Evolutionary conservation across 768 basidiomycete genomes (phyloP).

Genomic region (Coprinellus micaceus): DNA sequence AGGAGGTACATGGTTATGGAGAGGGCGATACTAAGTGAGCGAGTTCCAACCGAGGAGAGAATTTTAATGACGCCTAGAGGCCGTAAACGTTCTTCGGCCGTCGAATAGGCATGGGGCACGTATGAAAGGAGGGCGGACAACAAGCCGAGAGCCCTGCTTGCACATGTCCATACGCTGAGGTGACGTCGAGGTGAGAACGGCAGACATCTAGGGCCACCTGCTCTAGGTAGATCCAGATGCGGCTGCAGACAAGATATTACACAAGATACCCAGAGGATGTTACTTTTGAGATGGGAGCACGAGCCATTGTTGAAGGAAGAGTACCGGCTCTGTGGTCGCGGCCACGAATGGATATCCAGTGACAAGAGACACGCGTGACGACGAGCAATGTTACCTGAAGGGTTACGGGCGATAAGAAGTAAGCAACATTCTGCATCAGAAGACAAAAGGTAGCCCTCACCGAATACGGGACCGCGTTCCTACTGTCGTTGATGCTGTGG

Average conservation of each 20-base stretch:
- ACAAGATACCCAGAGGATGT: not conserved
- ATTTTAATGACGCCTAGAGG: not conserved
- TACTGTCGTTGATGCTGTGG: conserved; percentile 19
- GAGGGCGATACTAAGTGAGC: not conserved
- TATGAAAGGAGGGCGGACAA: not conserved
- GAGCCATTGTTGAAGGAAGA: not conserved
- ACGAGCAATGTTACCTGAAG: not conserved
- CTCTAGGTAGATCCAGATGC: not conserved
- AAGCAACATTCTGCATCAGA: conserved; percentile 17
- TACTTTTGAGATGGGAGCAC: conserved; percentile 1
- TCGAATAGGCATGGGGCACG: not conserved
- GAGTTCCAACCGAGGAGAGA: not conserved
- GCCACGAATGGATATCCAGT: not conserved
- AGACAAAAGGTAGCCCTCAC: conserved; percentile 10
- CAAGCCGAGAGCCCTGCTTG: not conserved
- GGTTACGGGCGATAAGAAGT: conserved; percentile 16
- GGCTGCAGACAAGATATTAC: not conserved
- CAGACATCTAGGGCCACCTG: not conserved
- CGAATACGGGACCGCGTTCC: not conserved
- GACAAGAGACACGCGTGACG: conserved; percentile 1
- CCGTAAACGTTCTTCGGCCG: not conserved
- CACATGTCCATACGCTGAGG: no score
- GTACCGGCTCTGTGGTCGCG: not conserved
- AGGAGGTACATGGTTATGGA: not conserved
- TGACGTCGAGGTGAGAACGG: not conserved